Evolutionary conservation across 768 basidiomycete species (phyloP).

Genomic region (Amanita thiersii): DNA sequence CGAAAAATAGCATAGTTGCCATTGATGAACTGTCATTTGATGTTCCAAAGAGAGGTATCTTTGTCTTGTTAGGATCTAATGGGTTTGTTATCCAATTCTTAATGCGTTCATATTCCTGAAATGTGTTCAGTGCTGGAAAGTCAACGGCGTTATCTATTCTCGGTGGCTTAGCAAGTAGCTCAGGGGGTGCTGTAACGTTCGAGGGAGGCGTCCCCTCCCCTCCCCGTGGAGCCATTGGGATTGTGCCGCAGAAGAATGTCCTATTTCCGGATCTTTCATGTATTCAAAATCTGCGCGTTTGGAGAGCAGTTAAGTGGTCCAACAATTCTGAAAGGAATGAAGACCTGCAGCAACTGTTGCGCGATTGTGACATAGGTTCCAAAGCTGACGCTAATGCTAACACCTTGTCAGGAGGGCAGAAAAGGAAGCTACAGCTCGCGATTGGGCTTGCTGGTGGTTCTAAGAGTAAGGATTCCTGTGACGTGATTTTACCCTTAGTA

Average conservation of each 20-base stretch:
- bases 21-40: slow-evolving; percentile 59
- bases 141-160: slow-evolving; percentile 65
- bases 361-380: slow-evolving; percentile 64
- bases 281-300: slow-evolving; percentile 63
- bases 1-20: slow-evolving; percentile 47
- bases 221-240: slow-evolving; percentile 59
- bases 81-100: slow-evolving; percentile 30
- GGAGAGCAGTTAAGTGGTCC: slow-evolving; percentile 67
- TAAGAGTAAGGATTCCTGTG: slow-evolving; percentile 35
- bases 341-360: slow-evolving; percentile 55
- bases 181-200: slow-evolving; percentile 47
- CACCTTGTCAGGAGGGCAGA: slow-evolving; percentile 73
- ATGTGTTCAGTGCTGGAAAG: slow-evolving; percentile 56
- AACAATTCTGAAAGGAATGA: slow-evolving; percentile 34
- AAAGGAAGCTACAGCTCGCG: slow-evolving; percentile 77
- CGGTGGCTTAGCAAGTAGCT: slow-evolving; percentile 51
- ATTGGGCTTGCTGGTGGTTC: slow-evolving; percentile 74
- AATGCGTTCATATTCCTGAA: slow-evolving; percentile 1
- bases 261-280: slow-evolving; percentile 72
- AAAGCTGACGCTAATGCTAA: slow-evolving; percentile 62
- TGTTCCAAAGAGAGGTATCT: slow-evolving; percentile 69
- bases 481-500: slow-evolving; percentile 7
- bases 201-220: slow-evolving; percentile 46
- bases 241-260: slow-evolving; percentile 81
- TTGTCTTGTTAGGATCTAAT: slow-evolving; percentile 68